These are phyloP conservation scores for Eustoma russellianum DNA, from an alignment of 257 asterid species.

Conservation along the genomic window DNA sequence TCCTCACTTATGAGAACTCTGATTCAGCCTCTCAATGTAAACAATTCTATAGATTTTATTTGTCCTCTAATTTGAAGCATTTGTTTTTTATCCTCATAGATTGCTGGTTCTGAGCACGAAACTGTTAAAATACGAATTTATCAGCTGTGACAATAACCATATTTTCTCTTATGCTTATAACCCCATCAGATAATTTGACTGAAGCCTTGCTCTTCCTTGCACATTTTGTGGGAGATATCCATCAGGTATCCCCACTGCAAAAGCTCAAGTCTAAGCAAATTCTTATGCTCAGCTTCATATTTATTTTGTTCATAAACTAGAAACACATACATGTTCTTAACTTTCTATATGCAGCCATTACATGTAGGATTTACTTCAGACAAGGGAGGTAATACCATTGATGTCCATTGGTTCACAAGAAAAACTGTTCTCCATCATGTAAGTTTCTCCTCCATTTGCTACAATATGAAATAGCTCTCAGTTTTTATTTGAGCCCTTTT, in stretches of 20 bases:
- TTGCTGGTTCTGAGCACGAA: background rate
- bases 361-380: conserved; percentile 51
- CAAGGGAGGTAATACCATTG: conserved; percentile 28
- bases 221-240: conserved; percentile 83
- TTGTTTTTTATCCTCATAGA: background rate
- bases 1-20: conserved; percentile 29
- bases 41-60: background rate
- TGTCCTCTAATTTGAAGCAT: background rate
- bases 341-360: conserved; percentile 48
- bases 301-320: conserved; percentile 12
- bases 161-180: background rate
- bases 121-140: background rate
- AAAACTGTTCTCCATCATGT: conserved; percentile 61
- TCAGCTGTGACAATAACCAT: background rate
- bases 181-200: conserved; percentile 62
- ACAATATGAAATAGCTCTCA: too few relatives aligned
- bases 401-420: conserved; percentile 68
- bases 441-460: background rate
- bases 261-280: background rate
- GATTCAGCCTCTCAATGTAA: conserved; percentile 42
- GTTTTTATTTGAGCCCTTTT: background rate
- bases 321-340: too few relatives aligned
- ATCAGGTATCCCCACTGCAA: conserved; percentile 41
- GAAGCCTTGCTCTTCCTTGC: conserved; percentile 78
- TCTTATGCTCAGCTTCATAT: background rate